Percentiles rank a stretch among this genome's conserved stretches.
phyloP scores from a whole-genome alignment of 2,329 filamentous ascomycete genomes.

The Claviceps africana region DNA sequence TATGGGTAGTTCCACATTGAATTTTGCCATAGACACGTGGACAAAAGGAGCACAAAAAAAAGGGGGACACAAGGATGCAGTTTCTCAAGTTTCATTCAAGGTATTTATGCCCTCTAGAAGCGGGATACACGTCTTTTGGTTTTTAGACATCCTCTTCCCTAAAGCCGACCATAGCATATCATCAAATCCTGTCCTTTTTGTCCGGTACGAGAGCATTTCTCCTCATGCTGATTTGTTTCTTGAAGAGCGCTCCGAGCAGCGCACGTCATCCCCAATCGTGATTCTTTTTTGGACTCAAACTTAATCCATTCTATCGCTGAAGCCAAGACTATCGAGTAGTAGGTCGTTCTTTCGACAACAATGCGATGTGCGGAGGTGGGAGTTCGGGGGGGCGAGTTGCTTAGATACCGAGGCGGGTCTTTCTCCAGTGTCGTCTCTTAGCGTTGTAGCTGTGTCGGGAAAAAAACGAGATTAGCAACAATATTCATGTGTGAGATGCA shows the following conservation, averaged over 20 bases:
- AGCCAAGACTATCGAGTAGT: conserved; percentile 14
- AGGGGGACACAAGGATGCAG: background rate
- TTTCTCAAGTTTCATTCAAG: background rate
- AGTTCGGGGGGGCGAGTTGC: conserved; percentile 30
- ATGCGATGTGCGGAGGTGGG: background rate
- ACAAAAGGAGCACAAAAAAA: no score
- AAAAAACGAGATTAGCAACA: conserved; percentile 8
- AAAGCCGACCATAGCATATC: conserved; percentile 31
- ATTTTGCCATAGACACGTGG: no score
- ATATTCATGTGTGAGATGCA: background rate
- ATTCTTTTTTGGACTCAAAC: background rate
- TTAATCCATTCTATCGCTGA: conserved; percentile 11
- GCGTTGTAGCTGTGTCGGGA: conserved; percentile 76
- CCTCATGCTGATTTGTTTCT: background rate
- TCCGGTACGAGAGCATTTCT: conserved; percentile 11
- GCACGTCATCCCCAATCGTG: conserved; percentile 4
- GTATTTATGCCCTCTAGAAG: background rate
- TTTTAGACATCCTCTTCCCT: conserved; percentile 27
- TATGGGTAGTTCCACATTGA: no score
- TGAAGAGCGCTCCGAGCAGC: conserved; percentile 11
- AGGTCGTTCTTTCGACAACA: conserved; percentile 1
- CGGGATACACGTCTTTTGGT: conserved; percentile 22
- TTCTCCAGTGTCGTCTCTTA: conserved; percentile 99
- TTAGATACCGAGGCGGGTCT: conserved; percentile 98
- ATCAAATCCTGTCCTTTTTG: conserved; percentile 15